Base-by-base conservation (phyloP, 1,139 yeast species). In the Sugiyamaella neomexicana region DNA sequence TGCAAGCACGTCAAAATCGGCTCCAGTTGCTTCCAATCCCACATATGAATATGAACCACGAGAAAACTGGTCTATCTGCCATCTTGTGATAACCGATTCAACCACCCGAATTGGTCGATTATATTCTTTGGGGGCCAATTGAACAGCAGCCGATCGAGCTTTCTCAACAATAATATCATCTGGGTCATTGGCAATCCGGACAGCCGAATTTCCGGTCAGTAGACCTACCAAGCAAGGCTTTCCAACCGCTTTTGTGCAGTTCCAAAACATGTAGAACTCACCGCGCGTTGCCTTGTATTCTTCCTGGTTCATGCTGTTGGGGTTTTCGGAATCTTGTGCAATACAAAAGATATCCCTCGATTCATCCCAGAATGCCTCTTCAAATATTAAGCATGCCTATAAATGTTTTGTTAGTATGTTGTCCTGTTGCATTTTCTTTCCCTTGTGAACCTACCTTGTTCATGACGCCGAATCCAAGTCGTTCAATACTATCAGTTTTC, bases 21-120 rank as follows among this genome's bases (percentile, higher is more conserved):
- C 75, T 6, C 74, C 75, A 2, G 76, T 70, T 10, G 76, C 78
- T 20, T 72, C 75, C 8, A 65, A 64, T 1, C 78, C 78, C 17
- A 75, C 73, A 55, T 72, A 75, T 2, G 77, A 74, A 57, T 69
- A 75, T 1, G 78, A 67, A 3, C 78, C 78, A 23, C 68, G 59
- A 1, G 75, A 57, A 56, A 68, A 72, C 1, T 74, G 74, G 55
- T 75, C 78, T 20, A 69, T 65, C 52, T 74, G 76, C 78, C 78
- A 75, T 32, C 75, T 60, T 0, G 78, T 74, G n/a, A 75, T 75
- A 9, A 74, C 63, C 9, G 70, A 62, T 58, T 75, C 78, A 1
- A 65, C 66, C n/a, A 74, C 66, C 25, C 58, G 60, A 6, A 68
- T 62, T 1, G 58, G 46, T 32, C 54, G 57, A 13, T 51, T 54